phyloP scores from a whole-genome alignment of 306 rosid genomes.

The Cicer yamashitae region DNA sequence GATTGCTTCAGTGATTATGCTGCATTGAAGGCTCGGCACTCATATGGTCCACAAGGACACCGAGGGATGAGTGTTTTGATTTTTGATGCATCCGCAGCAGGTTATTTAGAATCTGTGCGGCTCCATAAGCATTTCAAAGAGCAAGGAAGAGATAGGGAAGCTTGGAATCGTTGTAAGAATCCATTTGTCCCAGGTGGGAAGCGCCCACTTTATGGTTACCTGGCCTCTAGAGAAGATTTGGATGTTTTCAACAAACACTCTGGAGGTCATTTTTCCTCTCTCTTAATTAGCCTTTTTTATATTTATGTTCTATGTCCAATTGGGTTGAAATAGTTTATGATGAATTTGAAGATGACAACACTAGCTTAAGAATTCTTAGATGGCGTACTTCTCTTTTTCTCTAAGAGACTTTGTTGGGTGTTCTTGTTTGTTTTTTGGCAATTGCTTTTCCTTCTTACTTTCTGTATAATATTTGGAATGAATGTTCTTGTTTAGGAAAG shows the following conservation, averaged over 20 bases:
- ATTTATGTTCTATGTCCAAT: neutral
- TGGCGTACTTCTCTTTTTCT: neutral
- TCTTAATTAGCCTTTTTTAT: neutral
- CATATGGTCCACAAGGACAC: constrained; percentile 62
- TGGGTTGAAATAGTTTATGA: constrained; percentile 8
- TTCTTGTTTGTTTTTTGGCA: neutral
- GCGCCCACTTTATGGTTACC: constrained; percentile 59
- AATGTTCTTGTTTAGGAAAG: constrained; percentile 43
- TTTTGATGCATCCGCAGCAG: constrained; percentile 51
- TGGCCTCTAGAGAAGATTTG: constrained; percentile 54
- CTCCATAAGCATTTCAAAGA: constrained; percentile 59
- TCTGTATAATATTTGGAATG: constrained; percentile 14
- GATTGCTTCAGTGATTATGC: constrained; percentile 54
- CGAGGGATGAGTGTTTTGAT: constrained; percentile 55
- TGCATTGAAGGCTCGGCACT: constrained; percentile 57
- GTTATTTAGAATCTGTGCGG: constrained; percentile 53
- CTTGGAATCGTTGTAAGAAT: constrained; percentile 47
- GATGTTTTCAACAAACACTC: constrained; percentile 52
- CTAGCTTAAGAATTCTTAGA: constrained; percentile 9
- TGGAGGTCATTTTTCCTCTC: constrained; percentile 30
- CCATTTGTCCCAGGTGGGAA: constrained; percentile 51
- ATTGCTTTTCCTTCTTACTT: neutral
- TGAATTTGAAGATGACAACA: constrained; percentile 21
- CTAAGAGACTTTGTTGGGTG: neutral
- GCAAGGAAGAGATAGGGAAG: constrained; percentile 54